Conservation (phyloP, 306 rosid species). For the Cajanus cajan region DNA sequence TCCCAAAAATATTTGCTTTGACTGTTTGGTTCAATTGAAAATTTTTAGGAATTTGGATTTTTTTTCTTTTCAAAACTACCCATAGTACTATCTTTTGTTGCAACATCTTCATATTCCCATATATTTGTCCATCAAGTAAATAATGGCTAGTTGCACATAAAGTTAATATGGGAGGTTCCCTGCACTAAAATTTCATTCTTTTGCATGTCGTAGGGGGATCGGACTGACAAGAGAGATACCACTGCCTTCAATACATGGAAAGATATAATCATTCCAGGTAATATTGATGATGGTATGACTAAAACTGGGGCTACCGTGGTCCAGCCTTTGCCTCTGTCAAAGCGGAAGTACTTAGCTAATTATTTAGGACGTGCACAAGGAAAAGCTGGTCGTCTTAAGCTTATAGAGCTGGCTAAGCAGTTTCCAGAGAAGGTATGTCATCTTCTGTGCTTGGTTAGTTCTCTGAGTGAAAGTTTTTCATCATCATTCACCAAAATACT, state of each 20-base stretch:
- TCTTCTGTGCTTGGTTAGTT: slow-evolving; percentile 26
- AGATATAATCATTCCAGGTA: slow-evolving; percentile 97
- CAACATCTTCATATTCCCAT: not conserved
- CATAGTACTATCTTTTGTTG: not conserved
- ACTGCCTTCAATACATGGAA: slow-evolving; percentile 96
- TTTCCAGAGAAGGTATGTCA: slow-evolving; percentile 76
- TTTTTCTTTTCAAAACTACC: not conserved
- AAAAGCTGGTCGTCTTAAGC: slow-evolving; percentile 82
- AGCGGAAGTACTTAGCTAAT: slow-evolving; percentile 81
- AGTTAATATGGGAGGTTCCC: not conserved
- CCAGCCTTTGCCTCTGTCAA: slow-evolving; percentile 78
- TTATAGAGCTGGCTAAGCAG: slow-evolving; percentile 77
- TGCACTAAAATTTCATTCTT: slow-evolving; percentile 21
- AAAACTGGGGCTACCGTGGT: slow-evolving; percentile 42
- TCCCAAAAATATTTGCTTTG: not conserved
- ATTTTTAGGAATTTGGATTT: not conserved
- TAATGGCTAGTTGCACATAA: not conserved
- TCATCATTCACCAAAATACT: not conserved
- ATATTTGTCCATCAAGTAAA: not conserved
- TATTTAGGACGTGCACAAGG: slow-evolving; percentile 98
- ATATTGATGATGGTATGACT: slow-evolving; percentile 82
- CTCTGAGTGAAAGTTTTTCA: slow-evolving; percentile 2
- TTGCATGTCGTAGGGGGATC: slow-evolving; percentile 71
- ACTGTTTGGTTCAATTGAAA: not conserved
- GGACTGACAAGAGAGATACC: slow-evolving; percentile 87